Evolutionary conservation across 2,329 filamentous ascomycete species (phyloP).

Genomic region (Ophiostoma australiae): DNA sequence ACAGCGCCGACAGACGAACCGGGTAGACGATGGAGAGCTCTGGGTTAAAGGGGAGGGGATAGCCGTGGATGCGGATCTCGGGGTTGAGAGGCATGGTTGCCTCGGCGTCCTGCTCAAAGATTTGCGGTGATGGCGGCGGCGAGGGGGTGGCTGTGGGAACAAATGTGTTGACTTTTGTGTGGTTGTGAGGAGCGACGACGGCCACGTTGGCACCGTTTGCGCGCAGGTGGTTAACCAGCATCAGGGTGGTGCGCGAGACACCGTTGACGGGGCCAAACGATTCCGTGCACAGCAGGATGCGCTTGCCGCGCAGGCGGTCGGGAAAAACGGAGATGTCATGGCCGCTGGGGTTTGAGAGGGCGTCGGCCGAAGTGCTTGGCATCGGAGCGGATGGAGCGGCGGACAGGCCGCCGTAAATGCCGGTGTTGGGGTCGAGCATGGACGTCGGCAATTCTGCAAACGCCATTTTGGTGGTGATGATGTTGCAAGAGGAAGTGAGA

Average conservation of each 20-base stretch:
- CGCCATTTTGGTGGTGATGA: not conserved
- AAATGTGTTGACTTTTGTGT: constrained; percentile 52
- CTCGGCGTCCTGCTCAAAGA: not conserved
- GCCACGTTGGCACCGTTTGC: constrained; percentile 60
- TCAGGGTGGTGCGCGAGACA: constrained; percentile 65
- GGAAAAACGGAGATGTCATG: constrained; percentile 46
- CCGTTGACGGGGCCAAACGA: constrained; percentile 69
- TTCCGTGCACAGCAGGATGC: constrained; percentile 63
- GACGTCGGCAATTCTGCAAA: constrained; percentile 9
- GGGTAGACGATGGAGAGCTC: constrained; percentile 67
- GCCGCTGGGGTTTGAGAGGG: not conserved
- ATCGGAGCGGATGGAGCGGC: too few relatives aligned
- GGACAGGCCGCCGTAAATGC: not conserved
- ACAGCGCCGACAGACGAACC: constrained; percentile 59
- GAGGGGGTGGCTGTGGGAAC: constrained; percentile 35
- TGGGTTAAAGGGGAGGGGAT: constrained; percentile 65
- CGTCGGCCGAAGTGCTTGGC: not conserved
- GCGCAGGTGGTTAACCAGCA: constrained; percentile 62
- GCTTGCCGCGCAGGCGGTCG: constrained; percentile 51
- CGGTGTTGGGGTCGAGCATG: not conserved
- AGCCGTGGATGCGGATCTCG: constrained; percentile 59
- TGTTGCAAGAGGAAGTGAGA: not conserved
- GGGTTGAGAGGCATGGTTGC: constrained; percentile 29
- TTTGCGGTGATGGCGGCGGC: constrained; percentile 14
- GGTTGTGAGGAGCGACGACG: constrained; percentile 60